Conservation (phyloP, 345 rosid genomes). For the Luvunga scandens region DNA sequence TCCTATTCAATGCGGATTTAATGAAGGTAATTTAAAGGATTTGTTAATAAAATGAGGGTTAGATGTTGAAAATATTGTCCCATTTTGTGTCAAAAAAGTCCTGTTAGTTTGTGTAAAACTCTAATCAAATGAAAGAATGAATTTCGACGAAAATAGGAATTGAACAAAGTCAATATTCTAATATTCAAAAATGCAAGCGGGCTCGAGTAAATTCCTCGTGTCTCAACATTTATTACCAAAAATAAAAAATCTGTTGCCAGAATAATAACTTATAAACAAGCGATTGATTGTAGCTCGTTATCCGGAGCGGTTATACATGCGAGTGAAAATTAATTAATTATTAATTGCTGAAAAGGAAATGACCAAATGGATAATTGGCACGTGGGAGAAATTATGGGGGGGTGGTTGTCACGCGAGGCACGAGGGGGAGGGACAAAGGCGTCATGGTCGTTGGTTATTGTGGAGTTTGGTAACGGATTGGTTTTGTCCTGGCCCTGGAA, state of each 20-base stretch:
- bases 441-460: neutral
- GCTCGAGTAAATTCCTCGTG: neutral
- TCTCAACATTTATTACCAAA: neutral
- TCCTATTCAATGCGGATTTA: neutral
- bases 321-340: neutral
- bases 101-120: neutral
- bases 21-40: neutral
- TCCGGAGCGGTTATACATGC: too few species aligned
- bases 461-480: conserved; percentile 28
- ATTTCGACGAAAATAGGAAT: neutral
- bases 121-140: neutral
- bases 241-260: too few species aligned
- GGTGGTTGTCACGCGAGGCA: conserved; percentile 13
- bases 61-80: neutral
- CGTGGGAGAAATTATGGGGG: conserved; percentile 19
- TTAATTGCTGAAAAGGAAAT: neutral
- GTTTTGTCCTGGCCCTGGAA: conserved; percentile 23
- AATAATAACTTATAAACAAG: neutral
- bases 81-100: neutral
- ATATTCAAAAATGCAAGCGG: neutral
- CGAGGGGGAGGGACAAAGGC: neutral
- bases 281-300: neutral
- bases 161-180: neutral
- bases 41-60: neutral
- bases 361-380: conserved; percentile 2